A percentile compares a stretch with the other conserved stretches of the same genome.
Evolutionary conservation across 2,329 filamentous ascomycete species (phyloP).

Genomic region (Pseudogymnoascus sp.): DNA sequence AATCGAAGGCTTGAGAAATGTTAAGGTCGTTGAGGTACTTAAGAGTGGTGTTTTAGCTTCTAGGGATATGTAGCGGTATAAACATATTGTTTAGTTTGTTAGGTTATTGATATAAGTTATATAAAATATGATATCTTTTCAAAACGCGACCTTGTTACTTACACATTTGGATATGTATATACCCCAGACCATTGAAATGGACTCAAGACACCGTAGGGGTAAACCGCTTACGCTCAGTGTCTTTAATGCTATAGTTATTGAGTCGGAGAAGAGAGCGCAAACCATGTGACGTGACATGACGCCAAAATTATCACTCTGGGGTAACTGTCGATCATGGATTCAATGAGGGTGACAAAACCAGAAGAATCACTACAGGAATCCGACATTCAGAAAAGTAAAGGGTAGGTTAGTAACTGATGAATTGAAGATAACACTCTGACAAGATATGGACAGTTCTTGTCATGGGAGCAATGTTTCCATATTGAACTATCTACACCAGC

Average conservation of each 20-base stretch:
- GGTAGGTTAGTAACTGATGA: neutral
- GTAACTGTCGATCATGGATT: neutral
- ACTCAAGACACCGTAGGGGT: neutral
- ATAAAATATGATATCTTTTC: neutral
- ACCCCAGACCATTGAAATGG: neutral
- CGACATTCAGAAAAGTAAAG: neutral
- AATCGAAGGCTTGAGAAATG: conserved; percentile 14
- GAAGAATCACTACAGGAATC: neutral
- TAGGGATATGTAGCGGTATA: neutral
- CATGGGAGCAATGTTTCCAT: neutral
- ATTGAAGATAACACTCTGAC: neutral
- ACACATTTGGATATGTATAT: neutral
- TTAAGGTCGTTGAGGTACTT: conserved; percentile 14
- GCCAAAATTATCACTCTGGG: neutral
- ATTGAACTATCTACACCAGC: neutral
- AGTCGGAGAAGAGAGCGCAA: neutral
- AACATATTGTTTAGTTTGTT: neutral
- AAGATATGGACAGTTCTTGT: neutral
- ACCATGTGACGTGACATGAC: neutral
- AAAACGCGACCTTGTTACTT: neutral
- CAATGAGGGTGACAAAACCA: neutral
- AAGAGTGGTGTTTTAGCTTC: conserved; percentile 9
- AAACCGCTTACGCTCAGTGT: neutral
- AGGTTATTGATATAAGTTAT: neutral
- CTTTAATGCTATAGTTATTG: neutral